Conservation (phyloP, 2,329 filamentous ascomycete species). For the Cadophora sp. region DNA sequence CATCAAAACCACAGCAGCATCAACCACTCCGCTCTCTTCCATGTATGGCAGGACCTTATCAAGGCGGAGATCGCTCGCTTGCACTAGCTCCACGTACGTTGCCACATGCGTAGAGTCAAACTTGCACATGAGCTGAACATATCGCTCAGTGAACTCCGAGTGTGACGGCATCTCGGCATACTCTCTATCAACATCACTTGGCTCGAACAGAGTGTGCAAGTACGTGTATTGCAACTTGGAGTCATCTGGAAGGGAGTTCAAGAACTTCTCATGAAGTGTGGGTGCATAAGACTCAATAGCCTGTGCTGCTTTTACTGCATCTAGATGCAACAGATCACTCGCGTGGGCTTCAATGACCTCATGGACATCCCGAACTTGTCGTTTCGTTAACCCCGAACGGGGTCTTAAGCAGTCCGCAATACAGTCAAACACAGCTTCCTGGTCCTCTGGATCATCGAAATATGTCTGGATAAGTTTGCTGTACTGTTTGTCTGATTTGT, state of each 20-base stretch:
- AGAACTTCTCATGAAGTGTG: conserved; percentile 60
- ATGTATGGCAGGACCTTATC: conserved; percentile 84
- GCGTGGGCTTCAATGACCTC: conserved; percentile 63
- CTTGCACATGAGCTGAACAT: conserved; percentile 89
- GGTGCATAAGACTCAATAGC: conserved; percentile 62
- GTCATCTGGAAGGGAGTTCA: conserved; percentile 60
- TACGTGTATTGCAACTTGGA: conserved; percentile 68
- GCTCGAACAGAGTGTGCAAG: conserved; percentile 76
- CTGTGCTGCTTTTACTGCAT: conserved; percentile 61
- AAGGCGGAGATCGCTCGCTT: conserved; percentile 78
- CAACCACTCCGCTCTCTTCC: conserved; percentile 87
- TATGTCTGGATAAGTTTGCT: conserved; percentile 79
- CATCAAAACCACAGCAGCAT: conserved; percentile 91
- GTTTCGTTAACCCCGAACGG: conserved; percentile 66
- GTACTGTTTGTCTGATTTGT: conserved; percentile 80
- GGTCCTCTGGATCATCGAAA: conserved; percentile 83
- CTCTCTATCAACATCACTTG: conserved; percentile 48
- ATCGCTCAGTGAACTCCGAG: conserved; percentile 76
- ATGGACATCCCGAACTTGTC: conserved; percentile 76
- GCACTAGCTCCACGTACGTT: conserved; percentile 79
- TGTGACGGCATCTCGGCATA: conserved; percentile 49
- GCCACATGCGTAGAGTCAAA: conserved; percentile 85
- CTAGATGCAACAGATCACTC: conserved; percentile 60
- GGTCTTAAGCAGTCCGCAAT: conserved; percentile 76
- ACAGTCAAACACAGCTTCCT: conserved; percentile 77